Evolutionary conservation across 2,329 filamentous ascomycete genomes (phyloP), one percentile per base, ranked within the genome.

Genomic region (Stagonosporopsis vannaccii): DNA sequence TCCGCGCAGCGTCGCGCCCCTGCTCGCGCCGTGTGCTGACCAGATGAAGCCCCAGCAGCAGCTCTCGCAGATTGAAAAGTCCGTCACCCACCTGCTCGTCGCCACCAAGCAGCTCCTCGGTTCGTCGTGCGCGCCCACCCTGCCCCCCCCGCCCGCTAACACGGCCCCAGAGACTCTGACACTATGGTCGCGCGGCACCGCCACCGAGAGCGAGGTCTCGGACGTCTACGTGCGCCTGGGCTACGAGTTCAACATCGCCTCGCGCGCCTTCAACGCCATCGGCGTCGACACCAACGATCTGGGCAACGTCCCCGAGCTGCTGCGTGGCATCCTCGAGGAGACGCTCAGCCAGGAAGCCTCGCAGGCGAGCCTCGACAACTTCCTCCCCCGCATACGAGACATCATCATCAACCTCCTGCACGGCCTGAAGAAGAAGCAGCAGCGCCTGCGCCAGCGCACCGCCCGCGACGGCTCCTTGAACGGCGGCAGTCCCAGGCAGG

Each of bases 191-290:
- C 91, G 94, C 54, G 90, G 91, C 60, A 88, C 90, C 69, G 93
- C 95, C 51, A 93, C 92, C 61, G 95, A 99, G 78, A 90, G 89
- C 59, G 91, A 98, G 75, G 95, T 99, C 57, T 98, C 95, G 12
- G 95, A 99, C 75, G 95, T 99, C 67, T 99, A 99, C 74, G 95
- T 99, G 58, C 90, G 95, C 59, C 81, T 99, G 59, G 95, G 95
- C 42, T 99, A 99, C 78, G 95, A 99, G 78, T 99, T 99, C 84
- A 99, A 99, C 78, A 95, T 99, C 81, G 95, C 95, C 25, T 98
- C 94, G 77, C 90, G 95, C 52, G 94, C 95, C 59, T 99, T 99
- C 78, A 92, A 91, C 69, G 92, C 93, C 56, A 99, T 99, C 71
- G 95, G 96, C 60, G 95, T 99, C 61, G 95, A 99, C 70, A 97